Evolutionary conservation across 768 basidiomycete genomes (phyloP).

Genomic region (Mycena chlorophos): DNA sequence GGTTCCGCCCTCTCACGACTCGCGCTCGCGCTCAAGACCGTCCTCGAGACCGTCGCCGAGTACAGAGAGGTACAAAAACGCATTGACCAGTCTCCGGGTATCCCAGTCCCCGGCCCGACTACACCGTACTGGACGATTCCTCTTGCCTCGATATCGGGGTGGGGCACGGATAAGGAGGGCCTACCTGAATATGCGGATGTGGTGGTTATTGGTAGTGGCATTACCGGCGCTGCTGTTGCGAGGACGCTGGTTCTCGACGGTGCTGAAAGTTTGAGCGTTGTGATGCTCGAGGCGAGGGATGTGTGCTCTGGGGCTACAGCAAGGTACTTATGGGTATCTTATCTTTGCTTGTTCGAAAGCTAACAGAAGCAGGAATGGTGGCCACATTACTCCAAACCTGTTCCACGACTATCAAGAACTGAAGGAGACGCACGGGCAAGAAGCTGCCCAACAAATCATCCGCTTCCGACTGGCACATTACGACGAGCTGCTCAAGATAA

Average conservation of each 20-base stretch:
- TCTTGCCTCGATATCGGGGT: background rate
- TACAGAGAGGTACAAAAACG: background rate
- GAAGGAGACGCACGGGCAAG: constrained; percentile 34
- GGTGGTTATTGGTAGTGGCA: constrained; percentile 55
- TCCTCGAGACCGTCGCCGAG: background rate
- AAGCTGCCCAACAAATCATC: constrained; percentile 36
- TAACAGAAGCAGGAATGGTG: constrained; percentile 38
- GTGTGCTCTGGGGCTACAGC: constrained; percentile 52
- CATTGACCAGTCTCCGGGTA: background rate
- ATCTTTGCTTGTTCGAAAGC: background rate
- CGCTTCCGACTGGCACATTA: constrained; percentile 45
- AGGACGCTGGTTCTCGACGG: constrained; percentile 1
- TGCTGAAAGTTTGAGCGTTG: constrained; percentile 32
- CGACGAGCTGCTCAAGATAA: constrained; percentile 35
- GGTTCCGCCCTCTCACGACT: background rate
- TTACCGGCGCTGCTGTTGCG: constrained; percentile 49
- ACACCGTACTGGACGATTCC: constrained; percentile 51
- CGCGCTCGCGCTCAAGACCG: background rate
- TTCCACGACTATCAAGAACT: constrained; percentile 41
- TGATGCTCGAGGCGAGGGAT: constrained; percentile 63
- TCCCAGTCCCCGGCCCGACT: background rate
- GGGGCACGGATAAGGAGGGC: background rate
- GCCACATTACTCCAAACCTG: constrained; percentile 39
- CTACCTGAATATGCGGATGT: constrained; percentile 44
- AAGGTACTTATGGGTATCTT: constrained; percentile 35